These are phyloP conservation scores for Picea sitchensis DNA, from an alignment of 75 land plant genomes.

Conservation along the genomic window DNA sequence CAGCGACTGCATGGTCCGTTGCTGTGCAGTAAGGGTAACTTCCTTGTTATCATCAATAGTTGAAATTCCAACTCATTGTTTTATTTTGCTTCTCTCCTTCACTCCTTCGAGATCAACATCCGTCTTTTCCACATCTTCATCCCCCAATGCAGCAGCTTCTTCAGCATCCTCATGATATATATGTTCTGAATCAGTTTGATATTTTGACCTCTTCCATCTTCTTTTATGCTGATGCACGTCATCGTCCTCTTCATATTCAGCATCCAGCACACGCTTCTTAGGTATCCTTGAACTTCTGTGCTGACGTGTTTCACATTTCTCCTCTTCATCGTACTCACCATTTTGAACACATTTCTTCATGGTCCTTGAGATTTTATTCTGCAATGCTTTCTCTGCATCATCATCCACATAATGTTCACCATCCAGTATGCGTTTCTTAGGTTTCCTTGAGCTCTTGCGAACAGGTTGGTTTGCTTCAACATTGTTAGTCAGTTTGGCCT, in stretches of 20 bases:
- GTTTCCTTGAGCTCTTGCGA: constrained; percentile 33
- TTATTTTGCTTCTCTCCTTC: constrained; percentile 31
- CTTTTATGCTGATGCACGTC: constrained; percentile 19
- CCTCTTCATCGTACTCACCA: constrained; percentile 31
- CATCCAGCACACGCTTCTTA: constrained; percentile 17
- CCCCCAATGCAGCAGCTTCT: constrained; percentile 24
- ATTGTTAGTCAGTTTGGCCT: constrained; percentile 7
- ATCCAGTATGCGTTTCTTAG: constrained; percentile 15
- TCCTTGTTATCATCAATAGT: constrained; percentile 27
- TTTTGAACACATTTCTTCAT: constrained; percentile 14
- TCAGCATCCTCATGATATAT: constrained; percentile 58
- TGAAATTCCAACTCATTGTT: constrained; percentile 24
- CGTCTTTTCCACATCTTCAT: constrained; percentile 12
- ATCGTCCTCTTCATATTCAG: constrained; percentile 19
- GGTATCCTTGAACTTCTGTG: constrained; percentile 22
- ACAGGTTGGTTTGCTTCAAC: no score
- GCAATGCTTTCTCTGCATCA: constrained; percentile 18
- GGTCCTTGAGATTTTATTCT: constrained; percentile 23
- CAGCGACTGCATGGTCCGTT: constrained; percentile 67
- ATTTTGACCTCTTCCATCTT: constrained; percentile 19
- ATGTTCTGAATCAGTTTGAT: constrained; percentile 28
- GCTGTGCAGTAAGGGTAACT: constrained; percentile 73
- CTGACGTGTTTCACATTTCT: constrained; percentile 21
- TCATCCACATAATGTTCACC: constrained; percentile 30
- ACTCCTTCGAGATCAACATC: constrained; percentile 15